phyloP scores from a whole-genome alignment of 805 yeast species.

The Grigorovia transvaalensis region DNA sequence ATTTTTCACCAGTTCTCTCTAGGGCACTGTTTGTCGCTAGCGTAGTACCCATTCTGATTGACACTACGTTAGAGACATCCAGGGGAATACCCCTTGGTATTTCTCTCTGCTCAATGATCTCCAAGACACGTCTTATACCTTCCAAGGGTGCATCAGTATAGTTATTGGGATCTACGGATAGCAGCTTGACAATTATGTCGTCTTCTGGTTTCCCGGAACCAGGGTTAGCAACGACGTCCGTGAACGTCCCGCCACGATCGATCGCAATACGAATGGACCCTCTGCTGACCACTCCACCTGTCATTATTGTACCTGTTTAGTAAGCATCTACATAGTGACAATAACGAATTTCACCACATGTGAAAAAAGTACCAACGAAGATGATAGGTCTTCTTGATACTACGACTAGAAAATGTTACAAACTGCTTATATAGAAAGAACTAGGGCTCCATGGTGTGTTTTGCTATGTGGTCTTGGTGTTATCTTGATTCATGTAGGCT shows the following conservation, averaged over 20 bases:
- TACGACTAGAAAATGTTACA: neutral
- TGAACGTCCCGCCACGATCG: slow-evolving; percentile 83
- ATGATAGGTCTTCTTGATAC: too few species aligned
- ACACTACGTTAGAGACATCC: slow-evolving; percentile 52
- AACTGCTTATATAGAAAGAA: neutral
- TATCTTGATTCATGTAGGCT: slow-evolving; percentile 19
- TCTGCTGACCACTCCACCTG: neutral
- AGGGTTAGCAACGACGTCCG: slow-evolving; percentile 54
- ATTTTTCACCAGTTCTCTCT: slow-evolving; percentile 84
- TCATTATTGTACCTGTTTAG: neutral
- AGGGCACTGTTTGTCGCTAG: slow-evolving; percentile 92
- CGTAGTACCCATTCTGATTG: slow-evolving; percentile 85
- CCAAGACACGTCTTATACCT: slow-evolving; percentile 74
- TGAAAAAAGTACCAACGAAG: too few species aligned
- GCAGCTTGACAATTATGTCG: slow-evolving; percentile 62
- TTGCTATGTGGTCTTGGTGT: neutral
- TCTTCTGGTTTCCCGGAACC: slow-evolving; percentile 38
- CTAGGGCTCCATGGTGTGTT: neutral
- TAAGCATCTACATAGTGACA: too few species aligned
- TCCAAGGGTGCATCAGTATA: slow-evolving; percentile 88
- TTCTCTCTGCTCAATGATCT: slow-evolving; percentile 38
- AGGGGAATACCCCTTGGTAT: slow-evolving; percentile 54
- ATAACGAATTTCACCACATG: too few species aligned
- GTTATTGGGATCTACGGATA: slow-evolving; percentile 83
- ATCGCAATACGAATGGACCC: slow-evolving; percentile 32